Percentiles rank a stretch among this genome's conserved stretches.
These are phyloP conservation scores for Epichloe aotearoae DNA, from an alignment of 2,329 filamentous ascomycete genomes.

Conservation along the genomic window DNA sequence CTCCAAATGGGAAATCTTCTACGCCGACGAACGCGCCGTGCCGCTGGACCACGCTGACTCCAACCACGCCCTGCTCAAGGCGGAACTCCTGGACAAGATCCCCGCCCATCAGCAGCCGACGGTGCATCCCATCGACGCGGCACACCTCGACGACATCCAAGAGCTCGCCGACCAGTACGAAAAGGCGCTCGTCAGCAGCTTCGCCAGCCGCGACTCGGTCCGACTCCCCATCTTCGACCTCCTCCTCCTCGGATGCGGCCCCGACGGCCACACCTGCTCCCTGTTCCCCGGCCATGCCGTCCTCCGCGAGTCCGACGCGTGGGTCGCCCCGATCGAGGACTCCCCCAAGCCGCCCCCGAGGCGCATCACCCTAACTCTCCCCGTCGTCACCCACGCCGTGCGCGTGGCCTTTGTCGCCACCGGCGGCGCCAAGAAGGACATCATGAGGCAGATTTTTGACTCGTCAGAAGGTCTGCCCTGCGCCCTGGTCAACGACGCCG, in stretches of 20 bases:
- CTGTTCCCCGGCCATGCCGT: constrained; percentile 85
- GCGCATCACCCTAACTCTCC: constrained; percentile 84
- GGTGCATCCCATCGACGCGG: constrained; percentile 64
- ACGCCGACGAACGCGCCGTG: constrained; percentile 92
- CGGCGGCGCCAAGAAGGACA: constrained; percentile 76
- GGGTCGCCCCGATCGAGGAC: constrained; percentile 85
- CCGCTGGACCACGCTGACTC: constrained; percentile 85
- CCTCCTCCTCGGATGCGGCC: constrained; percentile 82
- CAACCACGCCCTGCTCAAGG: constrained; percentile 82
- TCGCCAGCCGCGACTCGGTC: constrained; percentile 86
- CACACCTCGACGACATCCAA: constrained; percentile 60
- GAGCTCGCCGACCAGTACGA: constrained; percentile 93
- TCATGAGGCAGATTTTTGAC: constrained; percentile 85
- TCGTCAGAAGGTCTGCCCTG: constrained; percentile 64
- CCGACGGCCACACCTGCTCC: constrained; percentile 94
- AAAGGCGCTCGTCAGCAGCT: constrained; percentile 69
- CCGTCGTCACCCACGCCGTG: constrained; percentile 76
- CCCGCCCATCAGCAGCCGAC: constrained; percentile 52
- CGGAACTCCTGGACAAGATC: constrained; percentile 80
- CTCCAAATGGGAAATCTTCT: constrained; percentile 93
- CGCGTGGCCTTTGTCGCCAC: constrained; percentile 88
- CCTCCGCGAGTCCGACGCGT: constrained; percentile 74
- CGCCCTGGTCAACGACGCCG: constrained; percentile 72
- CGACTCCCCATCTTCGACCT: constrained; percentile 92
- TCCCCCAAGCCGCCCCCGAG: constrained; percentile 92